Conservation (phyloP, 108 stramenopile genomes). For the Fistulifera pelliculosa region DNA sequence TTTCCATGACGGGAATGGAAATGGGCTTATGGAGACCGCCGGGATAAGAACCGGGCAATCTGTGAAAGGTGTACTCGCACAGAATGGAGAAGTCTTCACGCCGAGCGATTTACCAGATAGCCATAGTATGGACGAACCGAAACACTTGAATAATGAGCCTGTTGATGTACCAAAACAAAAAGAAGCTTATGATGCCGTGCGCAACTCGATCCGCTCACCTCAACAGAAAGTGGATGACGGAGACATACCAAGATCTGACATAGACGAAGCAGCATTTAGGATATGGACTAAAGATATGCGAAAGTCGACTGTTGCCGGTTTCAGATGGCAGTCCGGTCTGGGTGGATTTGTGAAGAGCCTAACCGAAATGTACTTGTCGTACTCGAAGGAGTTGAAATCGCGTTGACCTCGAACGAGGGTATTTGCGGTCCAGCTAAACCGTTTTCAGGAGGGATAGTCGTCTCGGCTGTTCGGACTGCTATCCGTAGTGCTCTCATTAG, state of each 20-base stretch:
- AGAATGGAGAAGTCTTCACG: slow-evolving; percentile 33
- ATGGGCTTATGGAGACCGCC: slow-evolving; percentile 30
- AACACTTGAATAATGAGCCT: slow-evolving; percentile 7
- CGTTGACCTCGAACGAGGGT: slow-evolving; percentile 21
- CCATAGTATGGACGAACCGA: slow-evolving; percentile 6
- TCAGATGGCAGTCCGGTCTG: slow-evolving; percentile 66
- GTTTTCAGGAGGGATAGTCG: slow-evolving; percentile 71
- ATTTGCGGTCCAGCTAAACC: slow-evolving; percentile 26
- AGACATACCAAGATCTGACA: slow-evolving; percentile 7
- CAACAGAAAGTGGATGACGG: background rate
- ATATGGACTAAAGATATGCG: slow-evolving; percentile 69
- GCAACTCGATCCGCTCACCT: slow-evolving; percentile 6
- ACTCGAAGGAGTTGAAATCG: slow-evolving; percentile 74
- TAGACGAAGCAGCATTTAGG: slow-evolving; percentile 36
- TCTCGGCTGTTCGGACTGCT: slow-evolving; percentile 59
- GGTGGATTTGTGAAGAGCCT: slow-evolving; percentile 85
- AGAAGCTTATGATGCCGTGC: slow-evolving; percentile 10
- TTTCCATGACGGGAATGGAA: slow-evolving; percentile 30
- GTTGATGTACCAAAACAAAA: background rate
- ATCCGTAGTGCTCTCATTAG: slow-evolving; percentile 73
- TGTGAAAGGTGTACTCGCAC: slow-evolving; percentile 28
- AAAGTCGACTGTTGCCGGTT: slow-evolving; percentile 77
- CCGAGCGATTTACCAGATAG: slow-evolving; percentile 1
- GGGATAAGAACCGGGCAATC: slow-evolving; percentile 13
- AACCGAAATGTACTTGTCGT: slow-evolving; percentile 70